Percentiles rank a stretch among this genome's conserved stretches.
phyloP scores from a whole-genome alignment of 148 eudicot species.

The Drosera capensis region DNA sequence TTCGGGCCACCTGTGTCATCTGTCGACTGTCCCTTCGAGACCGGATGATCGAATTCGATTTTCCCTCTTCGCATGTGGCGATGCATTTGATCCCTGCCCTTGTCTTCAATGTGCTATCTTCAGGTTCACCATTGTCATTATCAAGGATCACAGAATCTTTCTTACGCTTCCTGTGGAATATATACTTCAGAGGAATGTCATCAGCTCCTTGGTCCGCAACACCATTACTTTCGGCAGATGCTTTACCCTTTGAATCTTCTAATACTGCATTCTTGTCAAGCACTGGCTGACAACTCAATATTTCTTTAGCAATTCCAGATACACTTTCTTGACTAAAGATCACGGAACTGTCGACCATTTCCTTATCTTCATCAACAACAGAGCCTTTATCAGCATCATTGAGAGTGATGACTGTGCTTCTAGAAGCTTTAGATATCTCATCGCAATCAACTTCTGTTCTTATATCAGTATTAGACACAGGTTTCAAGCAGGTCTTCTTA shows the following conservation, averaged over 20 bases:
- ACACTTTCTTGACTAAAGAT: too few relatives aligned
- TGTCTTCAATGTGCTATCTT: slow-evolving; percentile 10
- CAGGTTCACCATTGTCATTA: slow-evolving; percentile 5
- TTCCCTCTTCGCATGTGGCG: too few relatives aligned
- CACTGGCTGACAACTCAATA: too few relatives aligned
- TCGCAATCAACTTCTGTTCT: background rate
- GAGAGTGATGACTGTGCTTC: background rate
- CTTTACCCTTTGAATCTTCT: slow-evolving; percentile 12
- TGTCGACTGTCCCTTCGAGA: too few relatives aligned
- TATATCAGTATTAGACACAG: slow-evolving; percentile 1
- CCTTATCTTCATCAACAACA: background rate
- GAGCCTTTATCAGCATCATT: background rate
- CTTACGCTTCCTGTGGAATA: slow-evolving; percentile 45
- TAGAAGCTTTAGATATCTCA: background rate
- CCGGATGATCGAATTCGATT: too few relatives aligned
- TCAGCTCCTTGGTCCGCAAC: slow-evolving; percentile 17
- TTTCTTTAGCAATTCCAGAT: too few relatives aligned
- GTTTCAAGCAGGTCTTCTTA: slow-evolving; percentile 8
- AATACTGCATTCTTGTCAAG: too few relatives aligned
- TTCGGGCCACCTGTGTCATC: too few relatives aligned
- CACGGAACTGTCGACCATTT: background rate
- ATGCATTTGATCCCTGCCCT: slow-evolving; percentile 16
- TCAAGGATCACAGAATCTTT: slow-evolving; percentile 12
- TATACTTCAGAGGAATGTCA: slow-evolving; percentile 32
- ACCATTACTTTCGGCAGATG: slow-evolving; percentile 8